A percentile compares a stretch with the other conserved stretches of the same genome.
Conservation (phyloP, 306 rosid species). For the Rubus parviflorus region DNA sequence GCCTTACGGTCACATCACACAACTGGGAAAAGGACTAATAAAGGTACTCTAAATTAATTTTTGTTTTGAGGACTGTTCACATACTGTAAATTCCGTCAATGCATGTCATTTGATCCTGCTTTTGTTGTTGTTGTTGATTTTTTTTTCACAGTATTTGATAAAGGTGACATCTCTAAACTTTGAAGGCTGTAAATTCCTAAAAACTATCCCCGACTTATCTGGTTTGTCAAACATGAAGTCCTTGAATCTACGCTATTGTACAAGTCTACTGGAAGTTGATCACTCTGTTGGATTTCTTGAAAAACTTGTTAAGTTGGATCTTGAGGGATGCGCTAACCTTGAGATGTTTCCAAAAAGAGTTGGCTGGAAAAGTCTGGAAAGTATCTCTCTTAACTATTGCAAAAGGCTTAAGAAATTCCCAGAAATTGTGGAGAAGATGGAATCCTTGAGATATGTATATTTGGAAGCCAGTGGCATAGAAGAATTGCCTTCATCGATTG, state of each 20-base stretch:
- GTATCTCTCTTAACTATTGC: not conserved
- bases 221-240: not conserved
- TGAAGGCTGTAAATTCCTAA: not conserved
- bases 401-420: not conserved
- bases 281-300: not conserved
- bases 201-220: not conserved
- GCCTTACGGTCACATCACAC: conserved; percentile 18
- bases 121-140: too few species aligned
- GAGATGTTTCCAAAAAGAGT: not conserved
- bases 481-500: not conserved
- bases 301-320: not conserved
- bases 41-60: conserved; percentile 9
- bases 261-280: not conserved
- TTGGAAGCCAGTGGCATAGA: not conserved
- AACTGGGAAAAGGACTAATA: conserved; percentile 16
- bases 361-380: not conserved
- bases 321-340: not conserved
- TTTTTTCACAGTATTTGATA: not conserved
- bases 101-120: not conserved
- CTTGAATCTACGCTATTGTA: not conserved
- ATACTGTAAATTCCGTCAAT: too few species aligned
- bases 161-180: not conserved
- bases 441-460: not conserved
- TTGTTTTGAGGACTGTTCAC: not conserved
- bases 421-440: not conserved